Percentiles rank a stretch among this genome's conserved stretches.
These are phyloP conservation scores for Fraxinus latifolia DNA, from an alignment of 305 asterid species.

Conservation along the genomic window DNA sequence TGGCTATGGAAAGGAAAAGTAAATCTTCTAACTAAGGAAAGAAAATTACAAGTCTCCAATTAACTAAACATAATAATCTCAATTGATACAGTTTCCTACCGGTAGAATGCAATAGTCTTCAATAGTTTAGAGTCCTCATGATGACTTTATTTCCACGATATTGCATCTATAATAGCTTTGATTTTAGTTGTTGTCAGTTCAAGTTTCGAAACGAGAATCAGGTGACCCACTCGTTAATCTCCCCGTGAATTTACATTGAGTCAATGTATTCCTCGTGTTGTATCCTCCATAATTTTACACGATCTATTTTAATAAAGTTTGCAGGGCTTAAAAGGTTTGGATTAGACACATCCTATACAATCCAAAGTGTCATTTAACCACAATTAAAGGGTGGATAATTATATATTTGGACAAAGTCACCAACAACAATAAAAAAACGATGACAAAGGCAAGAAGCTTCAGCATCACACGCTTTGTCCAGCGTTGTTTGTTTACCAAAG, in stretches of 20 bases:
- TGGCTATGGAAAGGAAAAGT: too few species aligned
- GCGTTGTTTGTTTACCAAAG: constrained; percentile 8
- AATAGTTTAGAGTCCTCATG: too few species aligned
- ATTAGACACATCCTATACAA: background rate
- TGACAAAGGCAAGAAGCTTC: background rate
- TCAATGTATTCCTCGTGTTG: background rate
- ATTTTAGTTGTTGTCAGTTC: background rate
- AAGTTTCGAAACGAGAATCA: background rate
- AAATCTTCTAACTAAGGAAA: too few species aligned
- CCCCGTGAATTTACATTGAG: too few species aligned
- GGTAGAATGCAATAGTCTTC: background rate
- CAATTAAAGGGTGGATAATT: background rate
- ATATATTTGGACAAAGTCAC: background rate
- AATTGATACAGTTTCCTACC: too few species aligned
- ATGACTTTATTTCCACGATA: background rate
- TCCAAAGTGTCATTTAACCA: background rate
- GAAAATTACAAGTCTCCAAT: too few species aligned
- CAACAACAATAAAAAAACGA: background rate
- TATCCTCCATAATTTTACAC: too few species aligned
- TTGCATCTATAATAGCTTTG: background rate
- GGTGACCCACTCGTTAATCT: background rate
- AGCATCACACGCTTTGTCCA: background rate
- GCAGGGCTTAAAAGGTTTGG: background rate
- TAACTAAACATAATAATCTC: too few species aligned
- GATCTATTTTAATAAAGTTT: too few species aligned